Percentiles rank a stretch among this genome's conserved stretches.
phyloP scores from a whole-genome alignment of 768 basidiomycete species.

The Lanmaoa rubissima region DNA sequence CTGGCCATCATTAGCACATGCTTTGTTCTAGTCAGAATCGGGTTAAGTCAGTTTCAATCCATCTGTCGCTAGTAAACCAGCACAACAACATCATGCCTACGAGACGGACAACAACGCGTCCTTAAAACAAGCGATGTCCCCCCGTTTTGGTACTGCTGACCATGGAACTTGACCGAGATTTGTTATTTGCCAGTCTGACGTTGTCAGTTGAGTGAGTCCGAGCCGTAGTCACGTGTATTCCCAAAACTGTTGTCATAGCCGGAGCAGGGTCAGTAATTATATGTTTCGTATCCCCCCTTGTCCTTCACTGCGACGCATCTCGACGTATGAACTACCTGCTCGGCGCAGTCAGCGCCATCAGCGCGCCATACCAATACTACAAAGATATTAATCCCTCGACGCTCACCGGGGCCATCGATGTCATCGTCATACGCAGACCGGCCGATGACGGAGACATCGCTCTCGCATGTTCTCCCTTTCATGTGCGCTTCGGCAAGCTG shows the following conservation, averaged over 20 bases:
- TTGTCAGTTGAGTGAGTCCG: no score
- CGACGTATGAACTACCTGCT: slow-evolving; percentile 79
- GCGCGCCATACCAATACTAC: slow-evolving; percentile 88
- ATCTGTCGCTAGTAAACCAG: background rate
- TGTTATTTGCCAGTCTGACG: background rate
- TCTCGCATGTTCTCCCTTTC: slow-evolving; percentile 92
- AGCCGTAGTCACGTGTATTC: slow-evolving; percentile 21
- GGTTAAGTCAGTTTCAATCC: background rate
- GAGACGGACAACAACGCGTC: background rate
- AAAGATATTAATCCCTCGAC: slow-evolving; percentile 95
- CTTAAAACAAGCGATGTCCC: background rate
- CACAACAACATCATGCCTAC: background rate
- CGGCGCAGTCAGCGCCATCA: slow-evolving; percentile 81
- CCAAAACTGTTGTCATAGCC: slow-evolving; percentile 19
- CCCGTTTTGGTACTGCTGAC: background rate
- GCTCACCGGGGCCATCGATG: slow-evolving; percentile 97
- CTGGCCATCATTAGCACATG: slow-evolving; percentile 29
- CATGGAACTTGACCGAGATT: background rate
- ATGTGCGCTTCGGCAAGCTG: slow-evolving; percentile 97
- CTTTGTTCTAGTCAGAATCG: background rate
- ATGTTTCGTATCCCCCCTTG: background rate
- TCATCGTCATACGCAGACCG: slow-evolving; percentile 87
- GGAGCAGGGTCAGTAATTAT: background rate
- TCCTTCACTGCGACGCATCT: background rate
- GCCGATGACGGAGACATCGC: slow-evolving; percentile 60